Percentiles rank a stretch among this genome's conserved stretches.
Conservation (phyloP, 2,329 filamentous ascomycete genomes). For the Incumbomyces lentus region DNA sequence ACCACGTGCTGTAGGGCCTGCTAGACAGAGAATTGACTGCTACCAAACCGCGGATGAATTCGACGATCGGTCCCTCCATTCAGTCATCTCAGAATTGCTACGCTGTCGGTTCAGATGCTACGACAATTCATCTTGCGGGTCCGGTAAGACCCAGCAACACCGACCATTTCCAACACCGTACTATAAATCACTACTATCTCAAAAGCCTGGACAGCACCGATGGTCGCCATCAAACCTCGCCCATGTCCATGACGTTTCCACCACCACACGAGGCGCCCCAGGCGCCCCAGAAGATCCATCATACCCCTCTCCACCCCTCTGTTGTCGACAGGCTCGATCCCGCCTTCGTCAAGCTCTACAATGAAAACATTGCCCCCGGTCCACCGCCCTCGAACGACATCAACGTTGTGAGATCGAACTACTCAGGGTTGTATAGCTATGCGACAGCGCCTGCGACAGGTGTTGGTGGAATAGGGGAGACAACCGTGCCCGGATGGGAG, state of each 20-base stretch:
- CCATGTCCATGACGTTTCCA: not conserved
- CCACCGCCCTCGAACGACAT: constrained; percentile 15
- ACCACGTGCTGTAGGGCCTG: not conserved
- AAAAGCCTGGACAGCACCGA: not conserved
- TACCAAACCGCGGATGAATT: not conserved
- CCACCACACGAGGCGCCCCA: not conserved
- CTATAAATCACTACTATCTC: not conserved
- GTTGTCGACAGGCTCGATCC: constrained; percentile 18
- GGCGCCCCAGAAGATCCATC: constrained; percentile 3
- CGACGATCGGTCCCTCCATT: not conserved
- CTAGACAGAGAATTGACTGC: not conserved
- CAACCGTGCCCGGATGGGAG: constrained; percentile 18
- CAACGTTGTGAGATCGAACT: constrained; percentile 18
- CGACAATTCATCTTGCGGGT: not conserved
- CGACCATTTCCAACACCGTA: not conserved
- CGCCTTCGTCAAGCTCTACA: constrained; percentile 20
- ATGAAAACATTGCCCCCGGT: constrained; percentile 17
- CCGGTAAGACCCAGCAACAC: not conserved
- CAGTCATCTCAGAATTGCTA: not conserved
- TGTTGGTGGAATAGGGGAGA: constrained; percentile 21
- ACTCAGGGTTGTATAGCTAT: constrained; percentile 18
- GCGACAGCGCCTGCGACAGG: constrained; percentile 17
- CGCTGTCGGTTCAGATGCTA: not conserved
- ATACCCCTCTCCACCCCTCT: constrained; percentile 16
- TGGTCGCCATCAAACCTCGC: not conserved